Conservation (phyloP, 1,139 yeast genomes). For the Candida tropicalis region DNA sequence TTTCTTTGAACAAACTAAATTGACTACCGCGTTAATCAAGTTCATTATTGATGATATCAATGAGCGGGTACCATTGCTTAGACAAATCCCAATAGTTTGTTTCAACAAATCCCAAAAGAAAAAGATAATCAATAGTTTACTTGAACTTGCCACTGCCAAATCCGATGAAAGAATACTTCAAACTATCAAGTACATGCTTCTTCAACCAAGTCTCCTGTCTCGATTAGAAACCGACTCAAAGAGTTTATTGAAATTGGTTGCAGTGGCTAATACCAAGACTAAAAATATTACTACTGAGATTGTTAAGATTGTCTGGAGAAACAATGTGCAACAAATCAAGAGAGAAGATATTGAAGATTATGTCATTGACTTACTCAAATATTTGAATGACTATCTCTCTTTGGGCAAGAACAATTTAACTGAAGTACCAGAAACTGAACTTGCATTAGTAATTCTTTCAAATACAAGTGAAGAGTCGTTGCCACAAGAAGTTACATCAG, state of each 20-base stretch:
- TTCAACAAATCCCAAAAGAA: constrained; percentile 45
- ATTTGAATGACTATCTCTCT: constrained; percentile 8
- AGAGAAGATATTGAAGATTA: constrained; percentile 20
- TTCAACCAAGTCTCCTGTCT: constrained; percentile 55
- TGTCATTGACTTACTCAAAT: constrained; percentile 19
- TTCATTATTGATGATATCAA: constrained; percentile 14
- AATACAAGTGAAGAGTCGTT: constrained; percentile 2
- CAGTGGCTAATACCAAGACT: constrained; percentile 18
- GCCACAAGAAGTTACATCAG: constrained; percentile 2
- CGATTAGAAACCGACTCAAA: constrained; percentile 46
- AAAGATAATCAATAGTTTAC: constrained; percentile 37
- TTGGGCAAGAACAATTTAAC: background rate
- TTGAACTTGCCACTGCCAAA: constrained; percentile 15
- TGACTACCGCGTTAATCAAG: constrained; percentile 31
- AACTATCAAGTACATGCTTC: constrained; percentile 38
- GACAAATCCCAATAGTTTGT: constrained; percentile 52
- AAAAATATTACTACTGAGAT: constrained; percentile 20
- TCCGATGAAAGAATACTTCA: constrained; percentile 15
- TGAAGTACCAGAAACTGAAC: constrained; percentile 19
- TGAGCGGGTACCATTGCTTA: constrained; percentile 9
- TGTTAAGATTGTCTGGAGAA: constrained; percentile 31
- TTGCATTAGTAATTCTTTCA: constrained; percentile 22
- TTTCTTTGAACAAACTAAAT: constrained; percentile 48
- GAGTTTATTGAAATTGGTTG: constrained; percentile 24
- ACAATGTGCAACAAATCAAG: constrained; percentile 29